Percentiles rank a stretch among this genome's conserved stretches.
Conservation (phyloP, 2,329 filamentous ascomycete species). For the Trichoderma hamatum region DNA sequence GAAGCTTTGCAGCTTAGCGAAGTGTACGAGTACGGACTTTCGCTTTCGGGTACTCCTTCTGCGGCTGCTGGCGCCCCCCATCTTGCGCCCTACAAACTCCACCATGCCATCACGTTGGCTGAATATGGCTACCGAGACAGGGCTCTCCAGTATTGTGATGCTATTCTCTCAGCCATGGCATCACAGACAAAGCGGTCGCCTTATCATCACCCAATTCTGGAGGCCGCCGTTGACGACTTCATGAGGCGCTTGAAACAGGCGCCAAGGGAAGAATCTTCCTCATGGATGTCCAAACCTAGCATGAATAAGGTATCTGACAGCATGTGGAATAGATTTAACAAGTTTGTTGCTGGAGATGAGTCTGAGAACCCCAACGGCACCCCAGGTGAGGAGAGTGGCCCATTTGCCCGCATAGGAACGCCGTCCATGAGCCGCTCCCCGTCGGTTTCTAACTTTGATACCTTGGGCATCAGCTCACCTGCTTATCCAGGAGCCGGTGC, state of each 20-base stretch:
- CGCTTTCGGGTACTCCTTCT: constrained; percentile 62
- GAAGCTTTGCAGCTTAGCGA: constrained; percentile 94
- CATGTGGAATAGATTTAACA: constrained; percentile 91
- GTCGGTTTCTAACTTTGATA: constrained; percentile 71
- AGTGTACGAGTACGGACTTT: constrained; percentile 87
- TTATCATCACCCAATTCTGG: constrained; percentile 79
- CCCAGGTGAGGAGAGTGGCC: constrained; percentile 68
- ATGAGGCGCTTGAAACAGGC: constrained; percentile 81
- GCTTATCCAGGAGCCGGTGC: constrained; percentile 38
- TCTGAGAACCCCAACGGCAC: constrained; percentile 69
- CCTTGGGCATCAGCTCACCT: constrained; percentile 63
- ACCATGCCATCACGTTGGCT: constrained; percentile 81
- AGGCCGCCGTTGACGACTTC: constrained; percentile 79
- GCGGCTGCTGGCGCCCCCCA: constrained; percentile 70
- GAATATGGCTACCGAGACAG: constrained; percentile 82
- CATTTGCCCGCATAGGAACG: constrained; percentile 78
- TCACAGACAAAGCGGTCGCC: constrained; percentile 81
- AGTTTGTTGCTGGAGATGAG: constrained; percentile 92
- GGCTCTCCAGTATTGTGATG: constrained; percentile 89
- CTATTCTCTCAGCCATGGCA: constrained; percentile 74
- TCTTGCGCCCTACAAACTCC: constrained; percentile 86
- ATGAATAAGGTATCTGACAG: constrained; percentile 95
- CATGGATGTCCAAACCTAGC: constrained; percentile 92
- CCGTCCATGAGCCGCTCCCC: constrained; percentile 75
- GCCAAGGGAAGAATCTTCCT: constrained; percentile 77